phyloP scores from a whole-genome alignment of 2,329 filamentous ascomycete genomes.

The Chaetothyriales sp. region DNA sequence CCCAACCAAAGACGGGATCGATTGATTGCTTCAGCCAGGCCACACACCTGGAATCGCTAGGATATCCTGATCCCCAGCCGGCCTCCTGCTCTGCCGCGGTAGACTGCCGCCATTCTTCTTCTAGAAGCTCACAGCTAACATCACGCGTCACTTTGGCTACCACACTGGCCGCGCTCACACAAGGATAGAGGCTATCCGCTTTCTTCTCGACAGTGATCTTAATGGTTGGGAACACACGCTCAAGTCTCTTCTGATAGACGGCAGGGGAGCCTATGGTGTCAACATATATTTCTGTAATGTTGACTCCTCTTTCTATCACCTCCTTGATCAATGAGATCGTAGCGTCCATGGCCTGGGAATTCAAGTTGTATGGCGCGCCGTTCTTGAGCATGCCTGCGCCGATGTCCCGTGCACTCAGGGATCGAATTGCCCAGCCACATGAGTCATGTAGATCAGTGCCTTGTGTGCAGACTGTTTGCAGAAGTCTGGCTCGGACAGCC shows the following conservation, averaged over 20 bases:
- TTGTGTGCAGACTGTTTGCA: conserved; percentile 55
- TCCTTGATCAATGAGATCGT: conserved; percentile 68
- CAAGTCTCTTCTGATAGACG: conserved; percentile 69
- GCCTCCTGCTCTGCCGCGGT: conserved; percentile 20
- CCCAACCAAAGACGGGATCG: conserved; percentile 92
- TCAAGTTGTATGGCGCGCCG: conserved; percentile 62
- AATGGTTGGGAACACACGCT: conserved; percentile 65
- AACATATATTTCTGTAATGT: conserved; percentile 79
- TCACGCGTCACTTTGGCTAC: conserved; percentile 94
- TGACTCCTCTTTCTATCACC: conserved; percentile 62
- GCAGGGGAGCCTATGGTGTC: conserved; percentile 80
- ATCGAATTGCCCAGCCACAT: conserved; percentile 71
- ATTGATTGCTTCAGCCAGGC: conserved; percentile 73
- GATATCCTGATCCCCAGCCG: conserved; percentile 85
- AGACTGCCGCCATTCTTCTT: conserved; percentile 35
- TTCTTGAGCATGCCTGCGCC: conserved; percentile 58
- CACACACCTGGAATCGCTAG: conserved; percentile 67
- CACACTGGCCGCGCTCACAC: conserved; percentile 83
- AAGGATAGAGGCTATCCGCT: conserved; percentile 82
- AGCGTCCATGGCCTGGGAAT: conserved; percentile 87
- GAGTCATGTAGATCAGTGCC: conserved; percentile 41
- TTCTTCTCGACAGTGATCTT: conserved; percentile 72
- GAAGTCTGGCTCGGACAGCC: conserved; percentile 57
- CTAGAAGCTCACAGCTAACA: conserved; percentile 68
- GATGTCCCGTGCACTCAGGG: conserved; percentile 74